Base-by-base conservation (phyloP, 495 filamentous ascomycete genomes). In the Letharia columbiana region DNA sequence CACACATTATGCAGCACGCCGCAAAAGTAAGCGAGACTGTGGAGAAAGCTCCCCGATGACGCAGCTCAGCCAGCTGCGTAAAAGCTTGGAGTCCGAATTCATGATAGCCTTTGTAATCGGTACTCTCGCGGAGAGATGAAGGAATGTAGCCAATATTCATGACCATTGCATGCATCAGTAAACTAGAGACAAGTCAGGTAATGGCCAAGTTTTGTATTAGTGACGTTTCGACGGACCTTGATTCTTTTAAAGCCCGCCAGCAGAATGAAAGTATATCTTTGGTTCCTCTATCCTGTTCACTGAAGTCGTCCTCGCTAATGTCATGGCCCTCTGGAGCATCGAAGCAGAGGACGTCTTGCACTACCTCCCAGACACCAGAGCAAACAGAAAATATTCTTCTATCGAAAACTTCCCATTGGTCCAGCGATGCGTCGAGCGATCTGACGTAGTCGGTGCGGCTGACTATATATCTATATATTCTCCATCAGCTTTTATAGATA, bases 31-130 rank as follows among this genome's bases (percentile, higher is more conserved):
- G 87, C 9, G 94, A 89, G 5, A 97, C 93, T 9, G 91, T 91
- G 0, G 92, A 92, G 72, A 98, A 98, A 23, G 94, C 94, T 61
- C 94, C 94, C 66, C 94, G 82, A 73, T 98, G 94, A 17, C 94
- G 85, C 59, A 98, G 82, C 52, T 85, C 87, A 0, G 90, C 85
- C 4, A 98, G 79, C 73, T 98, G 91, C 33, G 81, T 83, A 70
- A 97, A 94, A 54, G 87, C 86, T 0, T 92, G 75, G 28, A 81
- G 75, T 28, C 91, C 91, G 23, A 91, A 84, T 1, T 75, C 73
- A 40, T 77, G 73, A 65, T 77, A 80, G 62, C 83, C 77, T n/a
- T 71, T 66, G 28, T 69, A 69, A 12, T 72, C 68, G 9, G 81
- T 69, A 0, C 76, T 79, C 41, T 69, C 17, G 5, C 65, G 64